Conservation (phyloP, 2,329 filamentous ascomycete species). For the Aspergillus nomiae region DNA sequence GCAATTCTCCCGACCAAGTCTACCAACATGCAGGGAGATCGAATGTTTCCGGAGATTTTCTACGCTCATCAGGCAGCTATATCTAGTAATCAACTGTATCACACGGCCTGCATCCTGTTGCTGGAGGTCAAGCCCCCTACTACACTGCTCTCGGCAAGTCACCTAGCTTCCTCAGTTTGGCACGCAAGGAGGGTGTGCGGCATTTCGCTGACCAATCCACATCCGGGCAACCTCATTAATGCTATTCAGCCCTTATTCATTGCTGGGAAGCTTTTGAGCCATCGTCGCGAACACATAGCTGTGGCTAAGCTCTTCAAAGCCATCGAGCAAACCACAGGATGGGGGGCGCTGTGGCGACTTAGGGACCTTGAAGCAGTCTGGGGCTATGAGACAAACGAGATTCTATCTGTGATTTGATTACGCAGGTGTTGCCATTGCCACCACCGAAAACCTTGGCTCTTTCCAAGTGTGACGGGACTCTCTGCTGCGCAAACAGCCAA, state of each 20-base stretch:
- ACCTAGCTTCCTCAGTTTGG: conserved; percentile 51
- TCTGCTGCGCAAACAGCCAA: not conserved
- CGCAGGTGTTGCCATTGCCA: not conserved
- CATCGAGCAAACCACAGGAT: conserved; percentile 56
- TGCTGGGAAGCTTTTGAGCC: conserved; percentile 55
- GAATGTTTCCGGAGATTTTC: conserved; percentile 54
- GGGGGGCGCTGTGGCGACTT: conserved; percentile 55
- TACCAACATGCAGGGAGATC: conserved; percentile 35
- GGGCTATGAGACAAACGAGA: conserved; percentile 29
- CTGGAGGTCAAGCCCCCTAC: conserved; percentile 45
- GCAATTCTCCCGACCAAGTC: conserved; percentile 51
- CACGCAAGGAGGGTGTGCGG: conserved; percentile 57
- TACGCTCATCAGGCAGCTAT: conserved; percentile 58
- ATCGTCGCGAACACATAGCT: conserved; percentile 45
- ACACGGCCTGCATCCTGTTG: conserved; percentile 56
- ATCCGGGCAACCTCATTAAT: conserved; percentile 58
- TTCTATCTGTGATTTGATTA: conserved; percentile 22
- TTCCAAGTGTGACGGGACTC: not conserved
- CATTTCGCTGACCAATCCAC: conserved; percentile 57
- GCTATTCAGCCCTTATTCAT: conserved; percentile 60
- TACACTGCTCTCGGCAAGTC: conserved; percentile 22
- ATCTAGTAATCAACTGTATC: conserved; percentile 58
- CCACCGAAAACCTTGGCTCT: not conserved
- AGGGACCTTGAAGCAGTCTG: conserved; percentile 49
- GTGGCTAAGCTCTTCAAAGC: conserved; percentile 44